These are phyloP conservation scores for Myxozyma mucilagina DNA, from an alignment of 805 yeast species.

Conservation along the genomic window DNA sequence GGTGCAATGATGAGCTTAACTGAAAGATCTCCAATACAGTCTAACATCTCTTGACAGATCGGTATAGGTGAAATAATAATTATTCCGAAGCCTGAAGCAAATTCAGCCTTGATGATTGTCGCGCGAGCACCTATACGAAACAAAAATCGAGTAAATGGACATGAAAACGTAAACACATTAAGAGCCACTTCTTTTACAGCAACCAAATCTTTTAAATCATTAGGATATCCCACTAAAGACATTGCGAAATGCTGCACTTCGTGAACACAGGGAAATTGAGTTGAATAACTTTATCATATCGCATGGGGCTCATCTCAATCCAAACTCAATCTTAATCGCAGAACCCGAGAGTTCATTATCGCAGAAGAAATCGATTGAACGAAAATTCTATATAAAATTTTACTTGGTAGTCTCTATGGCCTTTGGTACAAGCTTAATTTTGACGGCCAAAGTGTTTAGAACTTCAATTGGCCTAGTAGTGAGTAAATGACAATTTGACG, in stretches of 20 bases:
- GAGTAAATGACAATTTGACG: too few species aligned
- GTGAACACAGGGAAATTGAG: background rate
- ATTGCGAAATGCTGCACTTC: background rate
- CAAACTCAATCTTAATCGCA: background rate
- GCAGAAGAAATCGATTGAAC: too few species aligned
- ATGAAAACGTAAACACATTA: constrained; percentile 3
- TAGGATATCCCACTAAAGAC: constrained; percentile 1
- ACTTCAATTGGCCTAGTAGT: too few species aligned
- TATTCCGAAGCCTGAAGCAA: constrained; percentile 12
- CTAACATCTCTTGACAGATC: background rate
- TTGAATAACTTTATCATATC: background rate
- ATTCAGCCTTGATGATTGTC: constrained; percentile 13
- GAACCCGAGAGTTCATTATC: too few species aligned
- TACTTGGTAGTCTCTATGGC: too few species aligned
- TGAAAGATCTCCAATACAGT: constrained; percentile 9
- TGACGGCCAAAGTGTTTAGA: too few species aligned
- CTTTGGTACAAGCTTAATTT: too few species aligned
- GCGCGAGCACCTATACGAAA: constrained; percentile 22
- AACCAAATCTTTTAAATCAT: background rate
- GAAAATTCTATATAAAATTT: too few species aligned
- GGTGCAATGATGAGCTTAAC: constrained; percentile 54
- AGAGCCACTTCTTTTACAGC: constrained; percentile 1
- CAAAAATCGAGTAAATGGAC: constrained; percentile 9
- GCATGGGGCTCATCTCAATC: background rate
- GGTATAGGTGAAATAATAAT: constrained; percentile 20